phyloP scores from a whole-genome alignment of 768 basidiomycete genomes.

The Macrolepiota fuliginosa region DNA sequence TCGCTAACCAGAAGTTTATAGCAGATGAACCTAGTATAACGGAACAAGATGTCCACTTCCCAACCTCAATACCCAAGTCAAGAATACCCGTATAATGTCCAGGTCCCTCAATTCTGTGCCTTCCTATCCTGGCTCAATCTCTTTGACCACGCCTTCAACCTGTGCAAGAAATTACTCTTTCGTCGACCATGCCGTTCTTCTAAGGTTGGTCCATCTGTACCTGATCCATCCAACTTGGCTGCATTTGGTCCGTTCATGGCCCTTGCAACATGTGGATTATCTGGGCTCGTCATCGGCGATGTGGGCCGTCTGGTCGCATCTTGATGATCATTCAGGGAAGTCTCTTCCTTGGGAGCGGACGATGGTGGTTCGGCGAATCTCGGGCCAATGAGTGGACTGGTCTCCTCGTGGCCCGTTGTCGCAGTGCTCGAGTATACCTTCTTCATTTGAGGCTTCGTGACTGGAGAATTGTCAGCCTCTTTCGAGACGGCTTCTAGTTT shows the following conservation, averaged over 20 bases:
- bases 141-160: constrained; percentile 7
- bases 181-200: neutral
- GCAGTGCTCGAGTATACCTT: neutral
- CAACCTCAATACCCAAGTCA: neutral
- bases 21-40: neutral
- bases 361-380: neutral
- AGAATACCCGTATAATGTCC: neutral
- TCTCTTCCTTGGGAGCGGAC: neutral
- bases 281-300: neutral
- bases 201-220: neutral
- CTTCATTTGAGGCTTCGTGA: neutral
- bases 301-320: neutral
- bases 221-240: neutral
- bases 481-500: neutral
- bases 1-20: neutral
- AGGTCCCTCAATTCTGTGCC: neutral
- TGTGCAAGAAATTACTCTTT: constrained; percentile 3
- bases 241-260: neutral
- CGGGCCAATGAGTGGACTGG: neutral
- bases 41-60: neutral
- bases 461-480: neutral
- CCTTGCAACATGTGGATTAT: constrained; percentile 6
- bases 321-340: neutral
- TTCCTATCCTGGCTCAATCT: constrained; percentile 10
- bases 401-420: neutral